These are phyloP conservation scores for Hymenoscyphus albidus DNA, from an alignment of 2,329 filamentous ascomycete genomes.

Conservation along the genomic window DNA sequence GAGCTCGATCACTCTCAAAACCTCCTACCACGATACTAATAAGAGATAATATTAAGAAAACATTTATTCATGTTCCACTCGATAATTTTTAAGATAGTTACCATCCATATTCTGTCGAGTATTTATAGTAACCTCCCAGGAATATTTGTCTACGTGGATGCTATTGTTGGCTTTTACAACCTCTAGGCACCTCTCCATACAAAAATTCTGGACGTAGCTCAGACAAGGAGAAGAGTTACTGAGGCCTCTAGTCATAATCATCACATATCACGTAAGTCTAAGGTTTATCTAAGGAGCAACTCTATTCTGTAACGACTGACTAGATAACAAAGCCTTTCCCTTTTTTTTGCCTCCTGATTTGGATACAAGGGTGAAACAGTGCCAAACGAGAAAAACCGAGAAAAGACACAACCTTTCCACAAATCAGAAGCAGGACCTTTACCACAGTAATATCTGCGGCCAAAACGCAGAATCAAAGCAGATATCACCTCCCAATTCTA, in stretches of 20 bases:
- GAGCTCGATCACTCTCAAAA: too few species aligned
- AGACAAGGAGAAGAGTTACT: too few species aligned
- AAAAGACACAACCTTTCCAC: constrained; percentile 13
- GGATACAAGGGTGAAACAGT: constrained; percentile 28
- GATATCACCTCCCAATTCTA: constrained; percentile 15
- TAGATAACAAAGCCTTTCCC: constrained; percentile 35
- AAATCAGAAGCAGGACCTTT: constrained; percentile 26
- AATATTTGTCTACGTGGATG: too few species aligned
- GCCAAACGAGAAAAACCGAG: constrained; percentile 18
- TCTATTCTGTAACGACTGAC: constrained; percentile 34
- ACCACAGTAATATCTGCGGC: constrained; percentile 26
- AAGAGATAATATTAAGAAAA: too few species aligned
- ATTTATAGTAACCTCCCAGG: too few species aligned
- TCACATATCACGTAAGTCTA: not conserved
- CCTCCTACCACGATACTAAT: too few species aligned
- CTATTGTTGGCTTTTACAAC: too few species aligned
- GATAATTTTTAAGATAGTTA: too few species aligned
- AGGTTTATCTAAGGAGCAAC: constrained; percentile 13
- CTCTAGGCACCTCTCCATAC: too few species aligned
- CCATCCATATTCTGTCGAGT: too few species aligned
- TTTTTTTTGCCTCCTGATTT: constrained; percentile 14
- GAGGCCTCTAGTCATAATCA: not conserved
- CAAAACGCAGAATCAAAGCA: constrained; percentile 25
- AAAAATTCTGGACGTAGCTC: too few species aligned
- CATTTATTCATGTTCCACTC: too few species aligned